Base-by-base conservation (phyloP, 2,329 filamentous ascomycete species). In the Amylocarpus encephaloides region DNA sequence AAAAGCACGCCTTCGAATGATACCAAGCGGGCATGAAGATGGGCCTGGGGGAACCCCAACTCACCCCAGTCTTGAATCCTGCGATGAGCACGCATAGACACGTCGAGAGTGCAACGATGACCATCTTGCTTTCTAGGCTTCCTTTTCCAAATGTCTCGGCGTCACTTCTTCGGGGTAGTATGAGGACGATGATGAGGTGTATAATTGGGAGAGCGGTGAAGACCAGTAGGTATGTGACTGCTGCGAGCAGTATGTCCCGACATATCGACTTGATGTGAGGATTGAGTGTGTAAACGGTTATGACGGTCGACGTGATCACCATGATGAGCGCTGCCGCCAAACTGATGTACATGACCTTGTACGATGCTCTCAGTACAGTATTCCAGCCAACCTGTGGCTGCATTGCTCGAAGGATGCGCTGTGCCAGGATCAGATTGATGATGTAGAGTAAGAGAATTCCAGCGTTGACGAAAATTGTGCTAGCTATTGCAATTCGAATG, bases 1-100 rank as follows among this genome's bases (percentile, higher is more conserved):
- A 94, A 71, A 88, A 93, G 60, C 77, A 79, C 1, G 80, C 77
- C 64, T 83, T 85, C 62, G 71, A 71, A 60, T 87, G 77, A 65
- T 82, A 92, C 76, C 82, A 85, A 3, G 81, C 82, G 1, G 85
- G 80, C 48, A 78, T 41, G 11, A 41, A 70, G 49, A 62, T 60
- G 2, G 72, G 78, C 32, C 73, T 76, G 1, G 71, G 61, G 49
- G 46, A 29, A n/a, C 72, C 71, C 67, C 76, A 88, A 26, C 64
- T 70, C 1, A 77, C 77, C 15, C 75, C 85, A 33, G 79, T 73
- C 33, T 87, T 79, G 69, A 88, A 90, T 15, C 71, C 71, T 2
- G 87, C 85, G 29, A 86, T 86, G 6, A 89, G 69, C 10, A 79
- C 75, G 13, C 91, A 75, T 10, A 89, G 65, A 5, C 69, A 61